Conservation (phyloP, 148 eudicot genomes). For the Mesembryanthemum crystallinum region DNA sequence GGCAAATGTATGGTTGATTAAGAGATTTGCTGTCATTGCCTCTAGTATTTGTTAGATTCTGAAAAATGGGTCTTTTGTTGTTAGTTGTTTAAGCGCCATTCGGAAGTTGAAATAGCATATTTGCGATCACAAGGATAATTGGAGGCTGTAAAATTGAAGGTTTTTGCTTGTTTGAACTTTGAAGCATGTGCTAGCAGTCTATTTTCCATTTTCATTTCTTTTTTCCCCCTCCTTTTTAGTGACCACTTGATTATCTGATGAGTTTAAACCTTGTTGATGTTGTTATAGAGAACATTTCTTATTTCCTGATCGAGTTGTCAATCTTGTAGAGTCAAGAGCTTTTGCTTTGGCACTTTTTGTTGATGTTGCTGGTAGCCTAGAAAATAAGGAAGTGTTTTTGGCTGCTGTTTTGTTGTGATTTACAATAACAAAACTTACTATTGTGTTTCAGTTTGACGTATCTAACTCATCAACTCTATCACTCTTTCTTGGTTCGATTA, state of each 20-base stretch:
- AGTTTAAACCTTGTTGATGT: background rate
- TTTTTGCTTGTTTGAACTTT: background rate
- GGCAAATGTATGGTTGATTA: background rate
- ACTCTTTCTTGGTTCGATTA: background rate
- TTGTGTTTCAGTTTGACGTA: no score
- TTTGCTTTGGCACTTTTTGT: background rate
- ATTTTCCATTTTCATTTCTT: background rate
- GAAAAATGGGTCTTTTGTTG: slow-evolving; percentile 10
- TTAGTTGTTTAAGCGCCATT: background rate
- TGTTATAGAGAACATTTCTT: background rate
- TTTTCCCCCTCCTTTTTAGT: no score
- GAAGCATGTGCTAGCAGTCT: background rate
- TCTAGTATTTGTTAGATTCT: background rate
- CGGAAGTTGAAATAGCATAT: background rate
- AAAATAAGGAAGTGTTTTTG: background rate
- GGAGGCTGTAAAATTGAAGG: background rate
- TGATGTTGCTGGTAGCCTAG: background rate
- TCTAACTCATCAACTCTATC: background rate
- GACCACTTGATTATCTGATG: background rate
- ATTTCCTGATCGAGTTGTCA: background rate
- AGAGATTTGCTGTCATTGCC: no score
- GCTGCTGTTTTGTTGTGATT: background rate
- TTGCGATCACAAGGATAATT: background rate
- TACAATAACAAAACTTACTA: background rate
- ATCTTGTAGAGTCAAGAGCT: background rate